Base-by-base conservation (phyloP, 495 filamentous ascomycete genomes). In the Elasticomyces elasticus region DNA sequence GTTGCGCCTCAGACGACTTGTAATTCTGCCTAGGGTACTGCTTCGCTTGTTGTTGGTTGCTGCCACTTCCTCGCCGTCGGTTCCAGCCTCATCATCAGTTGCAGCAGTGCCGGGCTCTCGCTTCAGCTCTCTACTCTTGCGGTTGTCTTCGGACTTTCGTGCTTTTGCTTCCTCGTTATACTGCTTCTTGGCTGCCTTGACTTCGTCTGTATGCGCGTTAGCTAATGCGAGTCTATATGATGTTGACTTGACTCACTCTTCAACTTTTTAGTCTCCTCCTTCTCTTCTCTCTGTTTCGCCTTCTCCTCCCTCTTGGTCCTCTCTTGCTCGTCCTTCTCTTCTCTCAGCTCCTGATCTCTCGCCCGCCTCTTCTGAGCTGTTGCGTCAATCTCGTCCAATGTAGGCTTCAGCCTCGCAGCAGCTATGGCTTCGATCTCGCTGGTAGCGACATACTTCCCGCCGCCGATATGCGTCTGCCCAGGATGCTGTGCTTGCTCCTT, bases 351-450 rank as follows among this genome's bases (percentile, higher is more conserved):
- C 31, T 79, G 62, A 42, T 84, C 79, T 50, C 75, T 69, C 11
- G 80, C 80, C 35, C 74, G 73, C 61, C 86, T 81, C 44, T 71
- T 71, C 62, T 91, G 86, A 0, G 84, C 83, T 28, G 79, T 82
- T 19, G 83, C 82, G 45, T 81, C 80, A 33, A 98, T 94, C 59
- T 95, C 87, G 62, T 96, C 86, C n/a, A 98, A 66, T 0, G 92
- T 79, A 17, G 92, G 92, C 66, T 88, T 86, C n/a, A 98, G 76
- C 61, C 84, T 82, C 28, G 76, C 76, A 10, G 79, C 79, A 0
- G 92, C 92, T 56, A 96, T 82, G 11, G 78, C 79, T 51, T 96
- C 84, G 37, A 98, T 77, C 46, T 88, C 87, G 3, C 79, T 74
- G 66, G 83, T 79, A 45, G 91, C 81, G 71, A 97, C 79, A 54